Conservation (phyloP, 768 basidiomycete species). For the Lepiota venenata region DNA sequence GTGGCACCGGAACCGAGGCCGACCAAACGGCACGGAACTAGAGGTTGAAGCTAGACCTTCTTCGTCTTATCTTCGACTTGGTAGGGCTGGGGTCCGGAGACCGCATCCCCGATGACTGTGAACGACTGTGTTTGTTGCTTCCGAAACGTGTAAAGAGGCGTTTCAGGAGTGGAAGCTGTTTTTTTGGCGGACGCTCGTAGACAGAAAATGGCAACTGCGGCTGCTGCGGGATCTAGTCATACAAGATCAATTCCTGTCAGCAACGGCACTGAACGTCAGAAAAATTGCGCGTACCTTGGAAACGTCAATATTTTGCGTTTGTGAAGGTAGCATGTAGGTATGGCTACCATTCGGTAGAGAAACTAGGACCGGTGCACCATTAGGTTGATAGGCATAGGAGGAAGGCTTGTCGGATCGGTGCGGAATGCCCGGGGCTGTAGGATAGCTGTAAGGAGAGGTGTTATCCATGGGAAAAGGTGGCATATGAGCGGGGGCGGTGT, state of each 20-base stretch:
- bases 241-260: not conserved
- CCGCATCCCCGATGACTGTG: not conserved
- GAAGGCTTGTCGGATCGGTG: not conserved
- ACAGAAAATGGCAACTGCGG: slow-evolving; percentile 14
- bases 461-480: slow-evolving; percentile 3
- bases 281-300: not conserved
- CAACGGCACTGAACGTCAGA: not conserved
- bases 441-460: not conserved
- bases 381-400: not conserved
- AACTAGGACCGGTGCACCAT: not conserved
- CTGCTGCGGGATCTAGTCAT: slow-evolving; percentile 9
- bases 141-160: slow-evolving; percentile 17
- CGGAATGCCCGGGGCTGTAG: not conserved
- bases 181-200: slow-evolving; percentile 14
- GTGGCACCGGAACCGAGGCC: not conserved
- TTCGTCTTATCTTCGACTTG: not conserved
- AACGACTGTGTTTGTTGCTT: slow-evolving; percentile 6
- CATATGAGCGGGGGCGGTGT: slow-evolving; percentile 12
- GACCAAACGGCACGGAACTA: not conserved
- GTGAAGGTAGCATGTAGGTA: not conserved
- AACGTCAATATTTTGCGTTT: slow-evolving; percentile 5
- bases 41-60: slow-evolving; percentile 6
- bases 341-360: slow-evolving; percentile 1
- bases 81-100: not conserved
- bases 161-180: slow-evolving; percentile 14